phyloP scores from a whole-genome alignment of 2,329 filamentous ascomycete genomes.

The Amesomyces nigricolor region DNA sequence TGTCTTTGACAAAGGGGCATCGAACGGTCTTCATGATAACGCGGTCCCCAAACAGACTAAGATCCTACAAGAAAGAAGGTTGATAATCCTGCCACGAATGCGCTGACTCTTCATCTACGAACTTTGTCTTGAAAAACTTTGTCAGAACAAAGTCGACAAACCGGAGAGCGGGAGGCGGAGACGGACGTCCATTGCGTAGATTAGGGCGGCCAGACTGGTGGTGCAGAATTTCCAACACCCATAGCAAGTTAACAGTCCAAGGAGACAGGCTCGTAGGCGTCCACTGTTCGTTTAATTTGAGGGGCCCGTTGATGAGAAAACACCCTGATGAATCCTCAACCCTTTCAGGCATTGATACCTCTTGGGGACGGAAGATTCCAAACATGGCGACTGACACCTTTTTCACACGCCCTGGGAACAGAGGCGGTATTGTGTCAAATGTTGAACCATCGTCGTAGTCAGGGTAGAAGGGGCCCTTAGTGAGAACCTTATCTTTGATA shows the following conservation, averaged over 20 bases:
- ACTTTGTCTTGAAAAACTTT: background rate
- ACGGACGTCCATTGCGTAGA: background rate
- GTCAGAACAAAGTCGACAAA: background rate
- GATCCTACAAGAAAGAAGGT: background rate
- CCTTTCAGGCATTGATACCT: background rate
- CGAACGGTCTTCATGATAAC: background rate
- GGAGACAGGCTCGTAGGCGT: background rate
- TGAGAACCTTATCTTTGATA: background rate
- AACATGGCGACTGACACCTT: background rate
- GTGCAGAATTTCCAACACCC: background rate
- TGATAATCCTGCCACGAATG: background rate
- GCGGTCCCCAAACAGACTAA: background rate
- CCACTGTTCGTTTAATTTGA: background rate
- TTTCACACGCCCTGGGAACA: background rate
- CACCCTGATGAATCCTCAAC: background rate
- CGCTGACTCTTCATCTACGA: background rate
- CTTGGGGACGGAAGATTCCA: background rate
- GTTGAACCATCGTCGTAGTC: background rate
- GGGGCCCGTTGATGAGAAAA: background rate
- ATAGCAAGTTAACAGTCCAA: background rate
- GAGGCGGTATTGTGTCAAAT: background rate
- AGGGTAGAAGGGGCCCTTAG: background rate
- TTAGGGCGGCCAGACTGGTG: background rate
- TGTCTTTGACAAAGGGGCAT: background rate
- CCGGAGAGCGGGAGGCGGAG: background rate